Evolutionary conservation across 1,284 basidiomycete genomes (phyloP), one percentile per base, ranked within the genome.

Genomic region (Cryptococcus hybrid): DNA sequence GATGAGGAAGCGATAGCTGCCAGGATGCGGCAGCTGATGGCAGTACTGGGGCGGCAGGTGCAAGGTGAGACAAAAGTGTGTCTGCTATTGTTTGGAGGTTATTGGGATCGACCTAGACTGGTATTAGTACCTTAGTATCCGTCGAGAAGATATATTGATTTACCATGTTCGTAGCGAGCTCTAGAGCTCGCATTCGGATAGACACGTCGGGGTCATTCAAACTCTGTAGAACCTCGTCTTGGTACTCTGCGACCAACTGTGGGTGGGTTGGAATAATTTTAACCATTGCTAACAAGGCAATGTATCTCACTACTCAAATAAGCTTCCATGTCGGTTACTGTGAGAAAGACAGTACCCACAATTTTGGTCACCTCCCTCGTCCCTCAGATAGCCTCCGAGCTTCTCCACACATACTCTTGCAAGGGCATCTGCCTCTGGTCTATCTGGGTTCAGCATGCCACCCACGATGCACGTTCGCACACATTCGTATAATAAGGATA

Each of bases 401-500:
- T 99, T 99, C 42, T 92, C 91, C 47, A 96, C 89, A 69, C 95
- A 99, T 5, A 87, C 87, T 60, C 84, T 82, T 1, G 96, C 96
- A 43, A 99, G 81, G 2, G 86, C 81, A 66, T 90, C 84, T n/a
- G 90, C 92, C 34, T 78, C 77, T 8, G 74, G 70, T 12, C 86
- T 82, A 51, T 84, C 65, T 1, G 88, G 88, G 62, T 88, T 87
- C 7, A 99, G 83, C 92, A 99, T 98, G 4, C 91, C 92, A 8
- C 96, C 95, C 11, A 91, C 92, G 67, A 99, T 98, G 69, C 93
- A 95, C 1, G 96, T 98, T 69, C 94, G 90, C 1, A 99, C 95
- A 76, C 95, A 99, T 80, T 99, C 96, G 76, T 99, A 99, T 7
- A 99, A 80, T 24, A 99, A 81, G 15, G 92, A 96, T 58, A 99